Conservation (phyloP, 2,329 filamentous ascomycete genomes). For the Botrytis pseudocinerea region DNA sequence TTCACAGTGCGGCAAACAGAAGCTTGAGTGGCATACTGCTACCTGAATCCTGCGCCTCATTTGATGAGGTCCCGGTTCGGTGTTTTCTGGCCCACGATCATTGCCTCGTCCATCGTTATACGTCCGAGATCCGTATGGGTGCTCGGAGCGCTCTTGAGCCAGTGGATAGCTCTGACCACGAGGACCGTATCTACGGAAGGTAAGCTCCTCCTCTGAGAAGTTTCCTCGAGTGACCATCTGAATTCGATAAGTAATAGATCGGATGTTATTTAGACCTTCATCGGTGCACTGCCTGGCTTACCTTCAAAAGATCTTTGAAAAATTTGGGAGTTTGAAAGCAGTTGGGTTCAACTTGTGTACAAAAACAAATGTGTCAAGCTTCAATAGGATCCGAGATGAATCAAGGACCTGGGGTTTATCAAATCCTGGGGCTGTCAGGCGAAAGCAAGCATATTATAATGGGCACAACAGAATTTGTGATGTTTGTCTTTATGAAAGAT, state of each 20-base stretch:
- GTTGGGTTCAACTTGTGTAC: slow-evolving; percentile 18
- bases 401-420: slow-evolving; percentile 24
- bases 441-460: slow-evolving; percentile 32
- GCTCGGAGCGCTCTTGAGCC: slow-evolving; percentile 34
- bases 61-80: slow-evolving; percentile 31
- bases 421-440: slow-evolving; percentile 27
- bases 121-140: slow-evolving; percentile 26
- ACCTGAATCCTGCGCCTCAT: slow-evolving; percentile 51
- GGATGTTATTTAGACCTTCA: slow-evolving; percentile 1
- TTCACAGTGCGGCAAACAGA: slow-evolving; percentile 2
- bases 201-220: slow-evolving; percentile 34
- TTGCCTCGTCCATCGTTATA: slow-evolving; percentile 32
- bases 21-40: slow-evolving; percentile 45
- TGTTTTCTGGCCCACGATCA: slow-evolving; percentile 32
- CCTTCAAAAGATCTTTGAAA: slow-evolving; percentile 10
- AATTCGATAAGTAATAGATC: slow-evolving; percentile 17
- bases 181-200: slow-evolving; percentile 31
- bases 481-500: slow-evolving; percentile 29
- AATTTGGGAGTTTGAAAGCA: slow-evolving; percentile 11
- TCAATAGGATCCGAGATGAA: slow-evolving; percentile 24
- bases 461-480: slow-evolving; percentile 26
- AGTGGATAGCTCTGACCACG: slow-evolving; percentile 35
- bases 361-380: slow-evolving; percentile 28
- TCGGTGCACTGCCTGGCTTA: slow-evolving; percentile 17
- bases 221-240: slow-evolving; percentile 31